Evolutionary conservation across 345 rosid genomes (phyloP), one percentile per base, ranked within the genome.

Genomic region (Eucalyptus cladocalyx): DNA sequence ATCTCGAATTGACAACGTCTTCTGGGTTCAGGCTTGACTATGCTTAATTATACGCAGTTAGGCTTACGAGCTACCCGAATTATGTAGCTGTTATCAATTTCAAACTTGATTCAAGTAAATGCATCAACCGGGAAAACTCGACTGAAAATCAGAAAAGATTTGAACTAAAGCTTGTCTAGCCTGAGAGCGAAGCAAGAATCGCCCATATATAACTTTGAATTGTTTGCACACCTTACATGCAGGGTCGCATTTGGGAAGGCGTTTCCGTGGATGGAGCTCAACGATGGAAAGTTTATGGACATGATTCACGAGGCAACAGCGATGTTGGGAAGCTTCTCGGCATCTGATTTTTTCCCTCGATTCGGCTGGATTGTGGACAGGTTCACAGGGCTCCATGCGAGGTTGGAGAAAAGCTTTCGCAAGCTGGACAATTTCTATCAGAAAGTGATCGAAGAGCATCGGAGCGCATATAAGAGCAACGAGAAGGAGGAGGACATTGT

Each of bases 231-330:
- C 80, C 24, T 34, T 34, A 34, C 80, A 37, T 88, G 86, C 49
- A 88, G 89, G 89, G 80, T 88, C 62, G 92, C 91, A 45, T 92
- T 89, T 21, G 95, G 95, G 47, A 87, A 88, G 89, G 85, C 65
- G 45, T 93, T 89, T 30, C 88, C 87, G 60, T 90, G 60, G 72
- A 89, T 65, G 40, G 88, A 86, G 30, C 49, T 53, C 8, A 76
- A 92, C 67, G 37, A 50, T 5, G 47, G 62, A 28, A 90, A 24
- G 32, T 86, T 91, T 10, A 40, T 87, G 54, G 72, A 83, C n/a
- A 12, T 91, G 34, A 24, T 90, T 58, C 23, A 10, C 6, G 91
- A 83, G 43, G 58, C 91, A 17, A 5, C 24, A 50, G 89, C 89
- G 40, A 58, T 92, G 87, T 5, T 67, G 40, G 89, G 90, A 24